Evolutionary conservation across 2,329 filamentous ascomycete species (phyloP).

Genomic region (Fusarium tricinctum): DNA sequence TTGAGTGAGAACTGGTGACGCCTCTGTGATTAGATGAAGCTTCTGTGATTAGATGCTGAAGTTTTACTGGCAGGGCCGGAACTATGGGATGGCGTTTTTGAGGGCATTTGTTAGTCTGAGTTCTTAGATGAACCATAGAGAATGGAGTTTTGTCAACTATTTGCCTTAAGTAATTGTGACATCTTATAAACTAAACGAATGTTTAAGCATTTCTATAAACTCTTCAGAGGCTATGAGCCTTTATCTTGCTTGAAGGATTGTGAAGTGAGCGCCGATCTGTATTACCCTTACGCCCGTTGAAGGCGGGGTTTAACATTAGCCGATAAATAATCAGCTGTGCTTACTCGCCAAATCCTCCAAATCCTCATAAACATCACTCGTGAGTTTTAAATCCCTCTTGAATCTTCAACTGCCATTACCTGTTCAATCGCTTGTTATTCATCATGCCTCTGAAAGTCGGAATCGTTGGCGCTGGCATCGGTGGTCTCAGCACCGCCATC

Average conservation of each 20-base stretch:
- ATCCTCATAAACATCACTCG: no score
- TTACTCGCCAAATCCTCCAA: neutral
- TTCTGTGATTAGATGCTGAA: neutral
- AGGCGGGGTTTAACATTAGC: neutral
- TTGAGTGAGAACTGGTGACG: neutral
- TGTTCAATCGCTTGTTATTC: neutral
- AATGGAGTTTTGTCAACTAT: neutral
- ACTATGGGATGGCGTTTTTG: neutral
- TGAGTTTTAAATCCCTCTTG: neutral
- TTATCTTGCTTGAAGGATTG: no score
- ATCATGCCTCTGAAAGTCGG: neutral
- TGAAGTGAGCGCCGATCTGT: neutral
- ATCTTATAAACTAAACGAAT: no score
- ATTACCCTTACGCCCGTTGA: no score
- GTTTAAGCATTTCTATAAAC: no score
- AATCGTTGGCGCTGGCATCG: neutral
- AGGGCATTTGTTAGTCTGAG: neutral
- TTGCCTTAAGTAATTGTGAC: neutral
- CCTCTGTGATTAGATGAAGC: rapidly evolving
- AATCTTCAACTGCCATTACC: no score
- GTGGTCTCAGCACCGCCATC: neutral
- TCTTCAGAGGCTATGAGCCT: no score
- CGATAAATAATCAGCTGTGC: neutral
- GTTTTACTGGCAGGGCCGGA: neutral
- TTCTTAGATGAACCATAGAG: neutral